Percentiles rank a stretch among this genome's conserved stretches.
Evolutionary conservation across 805 yeast genomes (phyloP).

Genomic region (Pichia phayaonensis): DNA sequence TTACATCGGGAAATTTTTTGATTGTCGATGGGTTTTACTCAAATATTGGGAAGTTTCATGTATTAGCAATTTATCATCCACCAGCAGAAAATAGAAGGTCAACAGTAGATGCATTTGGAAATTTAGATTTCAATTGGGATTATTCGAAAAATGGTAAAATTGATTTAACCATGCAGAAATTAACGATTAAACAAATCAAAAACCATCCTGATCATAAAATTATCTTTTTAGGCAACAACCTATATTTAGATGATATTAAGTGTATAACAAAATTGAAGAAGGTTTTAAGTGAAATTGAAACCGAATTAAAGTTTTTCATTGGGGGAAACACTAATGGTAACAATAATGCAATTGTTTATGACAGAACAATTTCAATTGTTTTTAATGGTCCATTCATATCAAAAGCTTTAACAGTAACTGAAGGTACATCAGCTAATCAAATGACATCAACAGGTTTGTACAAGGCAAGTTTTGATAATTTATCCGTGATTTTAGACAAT

Average conservation of each 20-base stretch:
- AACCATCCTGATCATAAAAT: constrained; percentile 47
- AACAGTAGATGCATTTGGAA: constrained; percentile 67
- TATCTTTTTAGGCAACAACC: constrained; percentile 67
- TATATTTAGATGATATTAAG: constrained; percentile 53
- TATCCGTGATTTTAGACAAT: constrained; percentile 57
- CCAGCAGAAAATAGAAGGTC: constrained; percentile 70
- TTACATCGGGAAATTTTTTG: constrained; percentile 68
- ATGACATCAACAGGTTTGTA: constrained; percentile 46
- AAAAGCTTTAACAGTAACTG: constrained; percentile 50
- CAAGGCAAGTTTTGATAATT: constrained; percentile 61
- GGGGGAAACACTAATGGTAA: constrained; percentile 10
- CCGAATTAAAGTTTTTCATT: constrained; percentile 29
- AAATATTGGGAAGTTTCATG: constrained; percentile 64
- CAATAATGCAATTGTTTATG: neutral
- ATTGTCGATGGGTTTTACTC: constrained; percentile 82
- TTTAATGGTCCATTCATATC: constrained; percentile 77
- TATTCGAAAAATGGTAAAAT: constrained; percentile 38
- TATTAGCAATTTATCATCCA: constrained; percentile 75
- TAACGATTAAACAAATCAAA: constrained; percentile 43
- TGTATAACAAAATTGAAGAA: constrained; percentile 59
- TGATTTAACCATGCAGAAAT: constrained; percentile 48
- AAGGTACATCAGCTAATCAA: constrained; percentile 41
- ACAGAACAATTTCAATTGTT: constrained; percentile 41
- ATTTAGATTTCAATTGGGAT: constrained; percentile 51
- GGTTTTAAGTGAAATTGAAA: constrained; percentile 47